Conservation (phyloP, 495 filamentous ascomycete species). For the Penicillium lagena region DNA sequence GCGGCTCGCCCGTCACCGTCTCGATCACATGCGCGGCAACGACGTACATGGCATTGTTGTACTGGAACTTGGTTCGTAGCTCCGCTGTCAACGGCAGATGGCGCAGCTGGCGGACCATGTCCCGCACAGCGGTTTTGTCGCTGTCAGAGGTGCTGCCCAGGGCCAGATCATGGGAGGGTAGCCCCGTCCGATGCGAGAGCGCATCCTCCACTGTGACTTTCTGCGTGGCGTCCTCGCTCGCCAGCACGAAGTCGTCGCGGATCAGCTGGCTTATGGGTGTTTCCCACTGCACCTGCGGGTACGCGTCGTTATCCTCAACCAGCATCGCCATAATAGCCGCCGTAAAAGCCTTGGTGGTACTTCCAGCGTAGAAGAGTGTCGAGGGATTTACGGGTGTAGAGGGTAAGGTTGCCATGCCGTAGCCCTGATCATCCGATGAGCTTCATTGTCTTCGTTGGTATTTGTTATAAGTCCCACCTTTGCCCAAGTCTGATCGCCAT, state of each 20-base stretch:
- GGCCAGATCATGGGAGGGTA: slow-evolving; percentile 34
- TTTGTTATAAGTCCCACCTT: background rate
- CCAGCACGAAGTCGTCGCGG: slow-evolving; percentile 43
- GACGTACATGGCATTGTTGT: slow-evolving; percentile 49
- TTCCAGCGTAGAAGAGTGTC: slow-evolving; percentile 31
- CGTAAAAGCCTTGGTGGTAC: slow-evolving; percentile 51
- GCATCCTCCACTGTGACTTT: slow-evolving; percentile 47
- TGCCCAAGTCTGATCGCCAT: slow-evolving; percentile 24
- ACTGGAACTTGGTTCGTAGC: slow-evolving; percentile 36
- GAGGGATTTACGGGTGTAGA: slow-evolving; percentile 33
- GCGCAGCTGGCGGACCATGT: slow-evolving; percentile 28
- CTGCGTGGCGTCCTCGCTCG: slow-evolving; percentile 26
- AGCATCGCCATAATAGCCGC: slow-evolving; percentile 39
- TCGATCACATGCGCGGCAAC: slow-evolving; percentile 34
- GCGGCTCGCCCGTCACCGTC: slow-evolving; percentile 19
- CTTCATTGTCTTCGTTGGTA: too few relatives aligned
- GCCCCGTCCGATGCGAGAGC: slow-evolving; percentile 44
- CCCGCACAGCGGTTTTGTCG: slow-evolving; percentile 8
- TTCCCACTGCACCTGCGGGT: slow-evolving; percentile 28
- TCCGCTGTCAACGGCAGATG: slow-evolving; percentile 35
- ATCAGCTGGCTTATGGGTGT: slow-evolving; percentile 44
- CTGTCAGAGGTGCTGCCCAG: background rate
- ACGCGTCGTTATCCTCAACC: slow-evolving; percentile 25
- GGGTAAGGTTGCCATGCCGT: slow-evolving; percentile 33
- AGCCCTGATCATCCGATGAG: slow-evolving; percentile 29